phyloP scores from a whole-genome alignment of 345 rosid genomes.

The Brassica cretica region DNA sequence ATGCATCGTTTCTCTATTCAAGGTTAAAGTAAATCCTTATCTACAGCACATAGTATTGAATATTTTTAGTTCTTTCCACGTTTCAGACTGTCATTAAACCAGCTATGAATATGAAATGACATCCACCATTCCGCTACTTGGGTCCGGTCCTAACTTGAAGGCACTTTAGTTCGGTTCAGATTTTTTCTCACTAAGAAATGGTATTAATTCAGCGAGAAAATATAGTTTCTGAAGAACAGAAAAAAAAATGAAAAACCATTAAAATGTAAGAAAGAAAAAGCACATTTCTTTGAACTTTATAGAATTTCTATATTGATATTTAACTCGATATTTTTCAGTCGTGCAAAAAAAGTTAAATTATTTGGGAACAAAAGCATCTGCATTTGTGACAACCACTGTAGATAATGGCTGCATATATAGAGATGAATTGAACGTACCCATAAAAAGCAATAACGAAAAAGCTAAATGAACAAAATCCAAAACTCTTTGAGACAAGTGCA shows the following conservation, averaged over 20 bases:
- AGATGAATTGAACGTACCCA: background rate
- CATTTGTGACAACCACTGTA: background rate
- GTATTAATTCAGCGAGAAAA: background rate
- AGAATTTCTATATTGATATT: background rate
- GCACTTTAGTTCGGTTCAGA: background rate
- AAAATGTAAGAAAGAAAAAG: background rate
- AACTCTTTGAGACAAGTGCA: background rate
- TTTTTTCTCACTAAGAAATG: background rate
- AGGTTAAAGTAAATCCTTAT: background rate
- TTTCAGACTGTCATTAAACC: background rate
- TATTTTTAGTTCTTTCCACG: background rate
- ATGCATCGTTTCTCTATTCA: slow-evolving; percentile 10
- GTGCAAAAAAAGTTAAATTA: background rate
- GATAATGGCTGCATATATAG: background rate
- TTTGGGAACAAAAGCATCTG: slow-evolving; percentile 25
- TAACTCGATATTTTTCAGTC: background rate
- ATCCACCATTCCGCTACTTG: background rate
- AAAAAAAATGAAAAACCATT: background rate
- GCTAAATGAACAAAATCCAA: background rate
- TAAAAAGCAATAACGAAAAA: background rate
- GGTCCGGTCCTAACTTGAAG: background rate
- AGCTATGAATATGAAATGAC: background rate
- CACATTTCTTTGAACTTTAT: background rate
- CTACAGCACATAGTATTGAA: background rate
- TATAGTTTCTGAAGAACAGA: background rate